These are phyloP conservation scores for Pelargonium cotyledonis DNA, from an alignment of 441 rosid species.

Conservation along the genomic window DNA sequence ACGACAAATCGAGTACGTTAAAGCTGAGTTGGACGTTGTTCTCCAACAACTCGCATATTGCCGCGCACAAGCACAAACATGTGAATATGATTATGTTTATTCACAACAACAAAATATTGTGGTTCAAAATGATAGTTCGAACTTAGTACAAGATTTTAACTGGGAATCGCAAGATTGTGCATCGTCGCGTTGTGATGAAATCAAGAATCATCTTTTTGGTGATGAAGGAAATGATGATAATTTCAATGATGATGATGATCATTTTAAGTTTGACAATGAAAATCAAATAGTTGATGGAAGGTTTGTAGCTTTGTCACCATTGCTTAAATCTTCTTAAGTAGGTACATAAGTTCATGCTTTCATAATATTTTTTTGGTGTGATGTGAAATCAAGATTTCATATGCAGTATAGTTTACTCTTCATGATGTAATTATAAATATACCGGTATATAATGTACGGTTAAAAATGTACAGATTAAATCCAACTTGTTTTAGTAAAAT, in stretches of 20 bases:
- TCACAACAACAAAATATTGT: neutral
- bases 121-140: neutral
- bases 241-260: neutral
- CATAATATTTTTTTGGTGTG: neutral
- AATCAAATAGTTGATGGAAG: neutral
- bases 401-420: neutral
- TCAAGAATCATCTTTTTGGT: neutral
- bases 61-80: conserved; percentile 34
- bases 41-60: conserved; percentile 67
- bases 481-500: too few relatives aligned
- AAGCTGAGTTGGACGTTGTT: conserved; percentile 71
- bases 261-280: neutral
- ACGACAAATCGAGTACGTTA: conserved; percentile 49
- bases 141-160: neutral
- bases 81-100: neutral
- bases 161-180: neutral
- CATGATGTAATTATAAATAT: too few relatives aligned
- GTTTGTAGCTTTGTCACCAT: neutral
- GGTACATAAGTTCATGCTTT: neutral
- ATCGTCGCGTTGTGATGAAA: neutral
- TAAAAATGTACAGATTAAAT: too few relatives aligned
- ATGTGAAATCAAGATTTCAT: neutral
- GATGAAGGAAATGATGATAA: neutral
- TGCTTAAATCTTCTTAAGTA: neutral
- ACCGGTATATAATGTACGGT: too few relatives aligned